Evolutionary conservation across 2,329 filamentous ascomycete species (phyloP).

Genomic region (Fusarium keratoplasticum): DNA sequence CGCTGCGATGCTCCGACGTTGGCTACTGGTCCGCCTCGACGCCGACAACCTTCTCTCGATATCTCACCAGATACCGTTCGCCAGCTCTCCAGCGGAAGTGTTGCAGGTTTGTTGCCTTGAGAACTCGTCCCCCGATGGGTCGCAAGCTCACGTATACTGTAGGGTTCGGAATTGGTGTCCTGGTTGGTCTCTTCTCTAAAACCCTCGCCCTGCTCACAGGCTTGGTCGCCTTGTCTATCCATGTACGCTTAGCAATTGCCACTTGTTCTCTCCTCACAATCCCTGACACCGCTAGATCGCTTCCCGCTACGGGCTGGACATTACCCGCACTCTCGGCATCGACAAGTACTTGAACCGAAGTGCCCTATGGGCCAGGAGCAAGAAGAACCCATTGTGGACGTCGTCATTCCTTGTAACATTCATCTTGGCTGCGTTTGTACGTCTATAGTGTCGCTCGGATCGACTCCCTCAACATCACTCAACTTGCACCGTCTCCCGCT

Average conservation of each 20-base stretch:
- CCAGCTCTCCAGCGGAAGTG: constrained; percentile 66
- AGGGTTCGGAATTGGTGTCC: constrained; percentile 73
- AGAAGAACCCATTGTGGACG: constrained; percentile 72
- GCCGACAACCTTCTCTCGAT: constrained; percentile 26
- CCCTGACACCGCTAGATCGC: constrained; percentile 52
- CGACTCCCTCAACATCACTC: constrained; percentile 31
- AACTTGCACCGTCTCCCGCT: constrained; percentile 83
- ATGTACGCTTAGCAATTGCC: constrained; percentile 60
- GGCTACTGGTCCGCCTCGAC: constrained; percentile 23
- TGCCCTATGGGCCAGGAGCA: constrained; percentile 60
- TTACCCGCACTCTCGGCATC: constrained; percentile 52
- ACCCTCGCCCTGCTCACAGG: constrained; percentile 76
- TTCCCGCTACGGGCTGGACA: constrained; percentile 56
- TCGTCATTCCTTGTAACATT: constrained; percentile 79
- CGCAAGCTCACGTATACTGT: background rate
- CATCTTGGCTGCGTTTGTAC: constrained; percentile 67
- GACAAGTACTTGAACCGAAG: constrained; percentile 53
- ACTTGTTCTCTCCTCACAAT: background rate
- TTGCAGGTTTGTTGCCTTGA: constrained; percentile 56
- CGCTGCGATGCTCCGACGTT: constrained; percentile 46
- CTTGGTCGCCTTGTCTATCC: constrained; percentile 70
- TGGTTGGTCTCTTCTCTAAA: constrained; percentile 77
- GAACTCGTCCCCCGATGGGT: background rate
- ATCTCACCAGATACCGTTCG: constrained; percentile 52
- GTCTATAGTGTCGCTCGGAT: constrained; percentile 56